Conservation (phyloP, 805 yeast genomes). For the Millerozyma miso region DNA sequence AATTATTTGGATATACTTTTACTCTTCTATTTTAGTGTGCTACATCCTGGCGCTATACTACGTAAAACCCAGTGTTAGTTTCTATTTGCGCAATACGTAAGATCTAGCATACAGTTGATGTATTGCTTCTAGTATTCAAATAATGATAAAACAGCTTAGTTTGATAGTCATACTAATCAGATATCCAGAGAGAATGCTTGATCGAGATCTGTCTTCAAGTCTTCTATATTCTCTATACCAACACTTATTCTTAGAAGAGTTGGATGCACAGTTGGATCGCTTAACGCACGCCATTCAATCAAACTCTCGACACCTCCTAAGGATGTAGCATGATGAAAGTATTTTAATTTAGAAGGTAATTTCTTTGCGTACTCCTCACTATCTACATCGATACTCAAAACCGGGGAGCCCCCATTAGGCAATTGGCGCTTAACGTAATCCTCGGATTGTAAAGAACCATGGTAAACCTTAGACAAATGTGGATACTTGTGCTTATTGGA, state of each 20-base stretch:
- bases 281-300: constrained; percentile 85
- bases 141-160: no score
- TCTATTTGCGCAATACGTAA: no score
- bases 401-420: constrained; percentile 63
- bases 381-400: constrained; percentile 60
- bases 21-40: no score
- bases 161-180: no score
- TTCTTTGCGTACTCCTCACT: constrained; percentile 51
- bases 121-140: no score
- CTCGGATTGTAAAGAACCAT: constrained; percentile 76
- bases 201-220: constrained; percentile 69
- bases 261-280: constrained; percentile 48
- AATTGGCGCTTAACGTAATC: constrained; percentile 62
- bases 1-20: no score
- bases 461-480: constrained; percentile 50
- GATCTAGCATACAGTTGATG: no score
- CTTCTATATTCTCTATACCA: constrained; percentile 76
- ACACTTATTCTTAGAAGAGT: constrained; percentile 69
- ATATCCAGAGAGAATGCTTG: constrained; percentile 40
- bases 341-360: constrained; percentile 61
- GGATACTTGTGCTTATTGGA: constrained; percentile 48
- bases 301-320: constrained; percentile 89
- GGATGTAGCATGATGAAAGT: constrained; percentile 88
- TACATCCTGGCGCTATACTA: no score
- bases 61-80: no score